Evolutionary conservation across 768 basidiomycete genomes (phyloP), one percentile per base, ranked within the genome.

Genomic region (Erythrobasidium yunnanense): DNA sequence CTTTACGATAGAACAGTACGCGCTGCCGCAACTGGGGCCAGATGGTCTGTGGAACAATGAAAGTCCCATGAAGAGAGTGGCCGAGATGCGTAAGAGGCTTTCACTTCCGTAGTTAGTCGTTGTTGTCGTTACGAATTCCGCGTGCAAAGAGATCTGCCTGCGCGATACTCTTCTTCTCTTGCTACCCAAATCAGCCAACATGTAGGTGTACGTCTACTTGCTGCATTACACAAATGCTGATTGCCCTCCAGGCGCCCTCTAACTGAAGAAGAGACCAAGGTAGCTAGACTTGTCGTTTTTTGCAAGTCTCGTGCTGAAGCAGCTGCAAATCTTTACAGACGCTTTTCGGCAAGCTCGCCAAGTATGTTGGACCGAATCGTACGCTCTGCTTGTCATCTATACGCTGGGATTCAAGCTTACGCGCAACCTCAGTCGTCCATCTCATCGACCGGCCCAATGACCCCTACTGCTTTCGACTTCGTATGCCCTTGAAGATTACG

Each of bases 301-400:
- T n/a, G n/a, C n/a, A n/a, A n/a, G n/a, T n/a, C n/a, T n/a, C n/a
- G 25, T 15, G 20, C 46, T 30, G 50, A n/a, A 6, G 6, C 18
- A 38, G 30, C 15, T 58, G 27, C 20, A 17, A 20, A 30, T 5
- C 2, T n/a, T 15, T 60, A 29, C 47, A 95, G 76, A 83, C 87
- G 0, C 88, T 97, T 15, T 99, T 97, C 73, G 85, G 87, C 42
- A 99, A 99, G 77, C 83, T 99, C 42, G 90, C 95, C 51, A 96
- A 95, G 78, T 99, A 95, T 77, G 88, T 99, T 73, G 95, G 95
- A 68, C 92, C 91, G 77, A 97, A 97, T 73, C 81, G 85, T 97
- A 30, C 34, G 54, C 89, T 95, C 74, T 62, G 68, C 38, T 25
- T 55, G 29, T 35, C 7, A 55, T 29, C 66, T 71, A 67, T 67